These are phyloP conservation scores for Carex pumila DNA, from an alignment of 176 grass and related monocot species.

Conservation along the genomic window DNA sequence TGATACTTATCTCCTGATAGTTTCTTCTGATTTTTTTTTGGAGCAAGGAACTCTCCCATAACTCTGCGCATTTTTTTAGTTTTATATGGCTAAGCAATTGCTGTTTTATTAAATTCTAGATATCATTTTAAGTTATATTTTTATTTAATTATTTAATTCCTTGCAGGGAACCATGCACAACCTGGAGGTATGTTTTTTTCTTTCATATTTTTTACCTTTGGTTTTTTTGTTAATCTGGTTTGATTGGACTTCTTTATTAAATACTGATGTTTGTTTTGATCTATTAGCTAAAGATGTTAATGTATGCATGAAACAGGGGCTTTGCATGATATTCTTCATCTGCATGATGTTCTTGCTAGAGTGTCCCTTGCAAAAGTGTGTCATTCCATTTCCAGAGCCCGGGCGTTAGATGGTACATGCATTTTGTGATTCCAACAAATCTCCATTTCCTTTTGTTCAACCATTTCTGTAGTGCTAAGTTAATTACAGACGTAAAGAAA, in stretches of 20 bases:
- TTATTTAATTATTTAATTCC: constrained; percentile 40
- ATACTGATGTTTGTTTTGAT: constrained; percentile 5
- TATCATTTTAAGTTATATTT: neutral
- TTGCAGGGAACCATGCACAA: constrained; percentile 78
- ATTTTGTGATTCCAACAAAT: constrained; percentile 15
- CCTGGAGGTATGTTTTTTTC: constrained; percentile 57
- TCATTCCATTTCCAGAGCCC: constrained; percentile 85
- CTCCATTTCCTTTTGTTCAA: constrained; percentile 23
- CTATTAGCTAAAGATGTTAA: constrained; percentile 30
- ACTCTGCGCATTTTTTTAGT: neutral
- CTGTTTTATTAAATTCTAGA: neutral
- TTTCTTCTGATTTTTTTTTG: neutral
- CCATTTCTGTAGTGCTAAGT: constrained; percentile 10
- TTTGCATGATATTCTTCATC: constrained; percentile 95
- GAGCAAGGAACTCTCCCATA: neutral
- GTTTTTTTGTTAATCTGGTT: constrained; percentile 3
- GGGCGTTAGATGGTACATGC: constrained; percentile 72
- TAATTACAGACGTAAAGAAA: constrained; percentile 26
- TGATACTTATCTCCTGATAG: neutral
- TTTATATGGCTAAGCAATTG: neutral
- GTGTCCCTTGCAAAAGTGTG: constrained; percentile 95
- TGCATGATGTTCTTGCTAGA: constrained; percentile 97
- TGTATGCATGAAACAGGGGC: constrained; percentile 69
- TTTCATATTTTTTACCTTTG: constrained; percentile 19
- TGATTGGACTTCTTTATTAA: constrained; percentile 9